Evolutionary conservation across 257 asterid species (phyloP).

Genomic region (Gentiana straminea): DNA sequence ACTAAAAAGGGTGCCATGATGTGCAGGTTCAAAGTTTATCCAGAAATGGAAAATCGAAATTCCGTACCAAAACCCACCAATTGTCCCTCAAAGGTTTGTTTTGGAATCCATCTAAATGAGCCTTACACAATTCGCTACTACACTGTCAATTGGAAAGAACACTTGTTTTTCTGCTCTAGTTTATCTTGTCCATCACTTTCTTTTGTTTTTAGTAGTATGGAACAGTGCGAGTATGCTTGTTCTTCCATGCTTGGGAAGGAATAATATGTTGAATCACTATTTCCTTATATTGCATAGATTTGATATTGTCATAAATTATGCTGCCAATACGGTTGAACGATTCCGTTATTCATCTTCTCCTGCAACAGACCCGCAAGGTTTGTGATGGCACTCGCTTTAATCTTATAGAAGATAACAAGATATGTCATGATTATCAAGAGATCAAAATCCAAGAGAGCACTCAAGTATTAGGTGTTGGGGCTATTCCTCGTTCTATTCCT

Average conservation of each 20-base stretch:
- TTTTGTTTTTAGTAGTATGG: no score
- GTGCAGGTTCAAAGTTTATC: constrained; percentile 75
- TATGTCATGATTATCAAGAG: constrained; percentile 96
- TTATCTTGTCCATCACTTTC: not conserved
- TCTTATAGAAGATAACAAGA: constrained; percentile 61
- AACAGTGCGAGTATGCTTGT: not conserved
- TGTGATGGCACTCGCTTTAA: constrained; percentile 88
- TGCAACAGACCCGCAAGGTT: constrained; percentile 18
- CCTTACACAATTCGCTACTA: not conserved
- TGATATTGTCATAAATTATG: not conserved
- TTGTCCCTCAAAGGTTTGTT: constrained; percentile 84
- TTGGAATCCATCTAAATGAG: constrained; percentile 6
- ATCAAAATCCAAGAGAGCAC: constrained; percentile 94
- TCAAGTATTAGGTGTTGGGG: constrained; percentile 94
- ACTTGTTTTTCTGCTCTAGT: not conserved
- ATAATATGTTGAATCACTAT: constrained; percentile 1
- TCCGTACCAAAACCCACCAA: constrained; percentile 57
- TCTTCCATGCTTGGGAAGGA: not conserved
- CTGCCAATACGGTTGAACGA: not conserved
- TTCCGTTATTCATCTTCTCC: constrained; percentile 1
- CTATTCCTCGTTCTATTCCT: constrained; percentile 94
- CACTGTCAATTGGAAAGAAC: not conserved
- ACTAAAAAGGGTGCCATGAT: constrained; percentile 12
- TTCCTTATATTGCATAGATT: not conserved
- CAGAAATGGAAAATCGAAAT: constrained; percentile 90